A percentile compares a stretch with the other conserved stretches of the same genome.
Conservation (phyloP, 257 asterid species). For the Lycium barbarum region DNA sequence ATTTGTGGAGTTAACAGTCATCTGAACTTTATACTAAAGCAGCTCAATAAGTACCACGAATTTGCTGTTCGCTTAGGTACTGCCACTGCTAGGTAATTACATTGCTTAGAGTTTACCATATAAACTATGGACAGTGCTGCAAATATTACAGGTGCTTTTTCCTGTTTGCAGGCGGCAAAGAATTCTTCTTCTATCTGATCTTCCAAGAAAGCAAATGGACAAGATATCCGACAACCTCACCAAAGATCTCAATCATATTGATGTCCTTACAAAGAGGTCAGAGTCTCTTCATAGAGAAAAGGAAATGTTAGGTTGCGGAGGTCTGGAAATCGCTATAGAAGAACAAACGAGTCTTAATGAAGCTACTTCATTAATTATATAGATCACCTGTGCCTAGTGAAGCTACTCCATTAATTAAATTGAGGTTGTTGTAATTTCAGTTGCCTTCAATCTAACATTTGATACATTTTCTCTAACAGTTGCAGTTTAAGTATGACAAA, state of each 20-base stretch:
- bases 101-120: constrained; percentile 5
- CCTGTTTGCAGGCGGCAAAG: constrained; percentile 77
- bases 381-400: not conserved
- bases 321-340: not conserved
- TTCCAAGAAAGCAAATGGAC: constrained; percentile 95
- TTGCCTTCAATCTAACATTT: constrained; percentile 36
- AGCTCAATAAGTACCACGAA: constrained; percentile 92
- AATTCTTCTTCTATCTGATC: constrained; percentile 91
- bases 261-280: constrained; percentile 88
- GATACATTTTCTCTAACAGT: constrained; percentile 57
- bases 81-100: constrained; percentile 83
- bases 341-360: constrained; percentile 17
- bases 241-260: constrained; percentile 92
- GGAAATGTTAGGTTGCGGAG: not conserved
- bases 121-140: constrained; percentile 20
- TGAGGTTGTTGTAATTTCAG: constrained; percentile 23
- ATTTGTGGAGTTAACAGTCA: constrained; percentile 92
- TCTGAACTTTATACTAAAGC: constrained; percentile 82
- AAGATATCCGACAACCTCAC: constrained; percentile 76
- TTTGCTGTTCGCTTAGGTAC: constrained; percentile 91
- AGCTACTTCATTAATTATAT: not conserved
- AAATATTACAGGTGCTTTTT: constrained; percentile 34
- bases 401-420: constrained; percentile 11
- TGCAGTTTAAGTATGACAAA: constrained; percentile 89
- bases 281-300: not conserved